Base-by-base conservation (phyloP, 2,329 filamentous ascomycete genomes). In the Penicillium verrucosum region DNA sequence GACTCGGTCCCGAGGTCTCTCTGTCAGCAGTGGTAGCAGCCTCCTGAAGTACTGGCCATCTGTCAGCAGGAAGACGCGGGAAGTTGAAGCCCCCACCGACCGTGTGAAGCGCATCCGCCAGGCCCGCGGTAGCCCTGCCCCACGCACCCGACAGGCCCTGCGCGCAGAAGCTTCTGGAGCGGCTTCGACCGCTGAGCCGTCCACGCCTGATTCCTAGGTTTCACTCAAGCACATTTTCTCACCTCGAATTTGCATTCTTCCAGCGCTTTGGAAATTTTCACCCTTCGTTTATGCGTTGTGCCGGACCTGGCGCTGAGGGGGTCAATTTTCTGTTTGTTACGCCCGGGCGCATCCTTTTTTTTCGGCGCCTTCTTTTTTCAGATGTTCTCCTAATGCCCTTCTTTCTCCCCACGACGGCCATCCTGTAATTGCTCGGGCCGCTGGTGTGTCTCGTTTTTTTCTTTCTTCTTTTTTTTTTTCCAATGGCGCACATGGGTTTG, bases 371-470 rank as follows among this genome's bases (percentile, higher is more conserved):
- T 27, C 21, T 32, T 21, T 12, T 23, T 34, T 30, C 14, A 34
- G 14, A 34, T 16, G 1, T 46, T 44, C 14, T 27, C 21, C 6
- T 16, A 36, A 44, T 34, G 10, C 3, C 29, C 5, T 42, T 10
- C 2, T 44, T 30, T 16, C 6, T 38, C 16, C 16, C 43, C 29
- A 37, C 45, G 52, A 36, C 30, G 21, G 45, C 47, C 37, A 53
- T 59, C 57, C 56, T 62, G 50, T 60, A 42, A 48, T 47, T 49
- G 52, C 50, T 37, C 37, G 25, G 52, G 32, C 21, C 30, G 21
- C 44, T 42, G 34, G 45, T 27, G 11, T 40, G 29, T 27, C 8
- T 37, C 6, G 21, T 3, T 3, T 10, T 29, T 30, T 7, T 29
- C 2, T n/a, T n/a, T 25, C 25, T 8, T 16, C 10, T 40, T 30